phyloP scores from a whole-genome alignment of 768 basidiomycete species.

The Cystobasidium onofrii region DNA sequence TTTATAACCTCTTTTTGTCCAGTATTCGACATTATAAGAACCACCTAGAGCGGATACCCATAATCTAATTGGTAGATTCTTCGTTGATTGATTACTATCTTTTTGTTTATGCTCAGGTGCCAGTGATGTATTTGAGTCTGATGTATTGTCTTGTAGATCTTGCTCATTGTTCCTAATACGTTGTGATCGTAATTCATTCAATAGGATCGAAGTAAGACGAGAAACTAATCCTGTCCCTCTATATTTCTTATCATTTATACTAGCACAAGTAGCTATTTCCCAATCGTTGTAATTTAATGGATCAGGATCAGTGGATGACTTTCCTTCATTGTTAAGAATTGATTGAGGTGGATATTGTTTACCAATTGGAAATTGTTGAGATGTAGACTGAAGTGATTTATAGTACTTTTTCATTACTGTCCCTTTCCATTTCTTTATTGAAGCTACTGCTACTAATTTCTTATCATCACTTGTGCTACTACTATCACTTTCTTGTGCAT shows the following conservation, averaged over 20 bases:
- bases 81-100: background rate
- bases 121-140: background rate
- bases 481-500: too few relatives aligned
- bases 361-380: background rate
- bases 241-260: background rate
- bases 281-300: background rate
- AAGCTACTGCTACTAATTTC: background rate
- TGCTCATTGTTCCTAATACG: background rate
- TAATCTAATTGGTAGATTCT: background rate
- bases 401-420: background rate
- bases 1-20: background rate
- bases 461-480: background rate
- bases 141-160: background rate
- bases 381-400: background rate
- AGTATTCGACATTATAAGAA: background rate
- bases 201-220: background rate
- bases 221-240: background rate
- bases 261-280: background rate
- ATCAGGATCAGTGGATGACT: background rate
- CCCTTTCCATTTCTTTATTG: background rate
- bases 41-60: conserved; percentile 7
- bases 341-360: background rate
- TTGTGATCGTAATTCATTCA: background rate
- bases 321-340: background rate
- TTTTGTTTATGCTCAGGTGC: background rate